These are phyloP conservation scores for Aspergillus phoenicis DNA, from an alignment of 2,329 filamentous ascomycete species.

Conservation along the genomic window DNA sequence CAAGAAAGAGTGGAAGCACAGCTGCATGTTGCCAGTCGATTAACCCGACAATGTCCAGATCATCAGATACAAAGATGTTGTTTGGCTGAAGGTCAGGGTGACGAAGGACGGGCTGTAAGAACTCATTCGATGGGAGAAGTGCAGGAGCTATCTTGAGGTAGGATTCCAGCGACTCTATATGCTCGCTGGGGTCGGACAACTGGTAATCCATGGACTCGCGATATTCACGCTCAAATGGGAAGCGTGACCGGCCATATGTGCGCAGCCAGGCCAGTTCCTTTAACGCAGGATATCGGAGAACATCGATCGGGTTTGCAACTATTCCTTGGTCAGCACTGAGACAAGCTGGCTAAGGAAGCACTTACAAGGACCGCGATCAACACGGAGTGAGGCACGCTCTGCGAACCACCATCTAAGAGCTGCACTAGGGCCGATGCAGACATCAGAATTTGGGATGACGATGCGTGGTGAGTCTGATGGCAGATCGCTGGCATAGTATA, in stretches of 20 bases:
- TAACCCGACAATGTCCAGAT: constrained; percentile 35
- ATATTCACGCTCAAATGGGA: constrained; percentile 3
- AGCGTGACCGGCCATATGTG: constrained; percentile 1
- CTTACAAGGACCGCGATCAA: constrained; percentile 4
- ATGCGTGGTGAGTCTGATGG: constrained; percentile 6
- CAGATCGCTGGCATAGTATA: constrained; percentile 1
- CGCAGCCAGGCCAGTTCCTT: constrained; percentile 4
- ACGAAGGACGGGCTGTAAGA: constrained; percentile 1
- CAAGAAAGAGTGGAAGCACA: constrained; percentile 37
- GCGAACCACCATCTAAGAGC: constrained; percentile 2
- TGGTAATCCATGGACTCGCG: constrained; percentile 3
- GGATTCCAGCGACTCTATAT: constrained; percentile 2
- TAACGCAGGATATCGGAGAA: constrained; percentile 1
- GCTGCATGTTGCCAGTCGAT: constrained; percentile 46
- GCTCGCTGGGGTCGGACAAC: constrained; percentile 1
- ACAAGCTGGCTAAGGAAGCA: not conserved
- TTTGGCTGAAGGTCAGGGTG: constrained; percentile 8
- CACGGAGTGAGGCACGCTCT: not conserved
- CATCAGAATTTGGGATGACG: not conserved
- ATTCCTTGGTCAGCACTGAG: not conserved
- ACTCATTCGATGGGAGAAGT: not conserved
- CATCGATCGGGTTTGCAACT: not conserved
- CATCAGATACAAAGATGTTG: constrained; percentile 24
- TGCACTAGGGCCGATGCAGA: constrained; percentile 1
- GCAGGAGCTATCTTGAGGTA: constrained; percentile 3